Conservation (phyloP, 2,329 filamentous ascomycete species). For the Neofusicoccum parvum region DNA sequence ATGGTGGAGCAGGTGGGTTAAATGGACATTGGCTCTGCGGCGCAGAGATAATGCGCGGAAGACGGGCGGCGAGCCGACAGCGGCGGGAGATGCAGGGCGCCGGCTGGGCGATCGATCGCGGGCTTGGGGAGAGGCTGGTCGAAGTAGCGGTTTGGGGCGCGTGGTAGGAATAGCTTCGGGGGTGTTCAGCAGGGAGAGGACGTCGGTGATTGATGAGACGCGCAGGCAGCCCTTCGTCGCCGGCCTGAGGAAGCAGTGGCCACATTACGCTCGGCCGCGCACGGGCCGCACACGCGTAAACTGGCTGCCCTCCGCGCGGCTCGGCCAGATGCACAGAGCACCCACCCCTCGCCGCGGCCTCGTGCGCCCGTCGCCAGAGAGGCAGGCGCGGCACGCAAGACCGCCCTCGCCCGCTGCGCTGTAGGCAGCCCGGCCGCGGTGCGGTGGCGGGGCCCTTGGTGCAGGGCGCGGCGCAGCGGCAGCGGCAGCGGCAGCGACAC, state of each 20-base stretch:
- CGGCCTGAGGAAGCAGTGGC: slow-evolving; percentile 14
- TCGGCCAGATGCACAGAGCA: no score
- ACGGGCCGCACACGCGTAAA: neutral
- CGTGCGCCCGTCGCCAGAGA: neutral
- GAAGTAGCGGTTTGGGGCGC: neutral
- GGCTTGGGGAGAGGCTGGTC: neutral
- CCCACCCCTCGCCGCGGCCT: neutral
- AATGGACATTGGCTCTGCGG: slow-evolving; percentile 19
- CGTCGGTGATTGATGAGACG: slow-evolving; percentile 14
- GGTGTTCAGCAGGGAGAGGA: slow-evolving; percentile 5
- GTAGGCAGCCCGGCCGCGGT: neutral
- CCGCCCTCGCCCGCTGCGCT: neutral
- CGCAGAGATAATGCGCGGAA: slow-evolving; percentile 16
- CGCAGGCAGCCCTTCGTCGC: neutral
- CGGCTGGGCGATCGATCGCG: neutral
- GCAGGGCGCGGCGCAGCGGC: neutral
- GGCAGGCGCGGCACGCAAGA: neutral
- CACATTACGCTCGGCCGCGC: slow-evolving; percentile 4
- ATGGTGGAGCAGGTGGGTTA: slow-evolving; percentile 29
- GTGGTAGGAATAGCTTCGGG: slow-evolving; percentile 13
- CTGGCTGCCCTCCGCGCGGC: neutral
- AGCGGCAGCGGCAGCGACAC: neutral
- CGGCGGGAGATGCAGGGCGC: neutral
- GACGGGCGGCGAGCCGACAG: neutral
- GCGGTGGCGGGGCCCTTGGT: neutral